Base-by-base conservation (phyloP, 2,329 filamentous ascomycete species). In the Metarhizium humberi region DNA sequence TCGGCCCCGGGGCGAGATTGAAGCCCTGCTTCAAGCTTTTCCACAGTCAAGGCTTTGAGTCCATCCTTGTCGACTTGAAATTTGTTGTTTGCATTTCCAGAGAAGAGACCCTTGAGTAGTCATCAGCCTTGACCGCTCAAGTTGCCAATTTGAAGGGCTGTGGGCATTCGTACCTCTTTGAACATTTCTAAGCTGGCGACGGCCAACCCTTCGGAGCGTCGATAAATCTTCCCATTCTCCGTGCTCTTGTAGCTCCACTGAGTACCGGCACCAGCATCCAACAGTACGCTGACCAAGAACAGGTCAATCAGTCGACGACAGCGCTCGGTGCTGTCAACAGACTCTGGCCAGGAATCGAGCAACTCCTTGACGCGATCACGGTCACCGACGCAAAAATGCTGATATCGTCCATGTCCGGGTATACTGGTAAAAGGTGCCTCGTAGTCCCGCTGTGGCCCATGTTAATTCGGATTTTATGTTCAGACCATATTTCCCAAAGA, bases 171-270 rank as follows among this genome's bases (percentile, higher is more conserved):
- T 64, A 79, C 77, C 14, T 82, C 78, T 73, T 96, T 96, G 80
- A 96, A 96, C 92, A 96, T 96, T 63, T 96, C 92, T 64, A 86
- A 67, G 60, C 79, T 84, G 6, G 83, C 83, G 61, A 86, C 85
- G 8, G 92, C 92, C 55, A 96, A 78, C 8, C 92, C 92, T 70
- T 96, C 94, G 58, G 91, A 96, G 52, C 94, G 84, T 53, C 84
- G 79, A 71, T 92, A 97, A 45, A 87, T 71, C 59, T 85, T 87
- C 55, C 89, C 90, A 60, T 91, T 95, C 66, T 95, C 91, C 59
- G 86, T 86, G 67, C 90, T 95, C 75, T 89, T 94, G 75, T 96
- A 99, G 62, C 85, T 86, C 94, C 94, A 99, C 61, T 84, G 80
- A 3, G 85, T 92, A 45, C 94, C 94, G 2, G 94, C 91, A 45